Evolutionary conservation across 306 rosid species (phyloP), one percentile per base, ranked within the genome.

Genomic region (Nissolia schottii): DNA sequence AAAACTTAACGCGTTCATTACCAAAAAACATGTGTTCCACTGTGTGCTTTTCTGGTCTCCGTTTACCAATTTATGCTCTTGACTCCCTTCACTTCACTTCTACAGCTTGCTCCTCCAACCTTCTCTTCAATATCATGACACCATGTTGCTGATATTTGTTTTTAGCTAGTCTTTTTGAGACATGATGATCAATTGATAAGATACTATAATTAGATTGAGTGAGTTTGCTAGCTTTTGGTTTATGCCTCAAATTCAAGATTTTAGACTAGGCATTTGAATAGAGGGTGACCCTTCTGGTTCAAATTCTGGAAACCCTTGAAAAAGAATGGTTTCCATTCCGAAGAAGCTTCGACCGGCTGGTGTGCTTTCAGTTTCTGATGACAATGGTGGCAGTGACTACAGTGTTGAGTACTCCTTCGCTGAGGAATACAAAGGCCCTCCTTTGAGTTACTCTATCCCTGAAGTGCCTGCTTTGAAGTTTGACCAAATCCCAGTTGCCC

Each of bases 321-420:
- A 7, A 41, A 12, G 28, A 5, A 87, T 92, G 97, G 92, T 83
- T 63, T 76, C 68, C 7, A 15, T 92, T 66, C 56, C 86, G 72
- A 83, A 80, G 41, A 87, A 81, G 43, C 70, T 80, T 48, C 60
- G 78, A 56, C 59, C 54, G 0, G 79, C 63, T 1, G 73, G 58
- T 11, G 72, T 58, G 65, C 64, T 78, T 71, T 67, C 91, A 29
- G 59, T 58, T 69, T 63, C 74, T 12, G 75, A 56, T 24, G 69
- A 15, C 31, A 46, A 29, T 9, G 74, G 61, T 11, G 77, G 35
- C 7, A 61, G 53, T 11, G 77, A 84, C 11, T 82, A 19, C 10
- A 80, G 62, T 64, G 35, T 71, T 46, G 96, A 92, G 19, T 92
- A 79, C 61, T 89, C 97, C 6, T 79, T 92, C 72, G 96, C 97